Base-by-base conservation (phyloP, 495 filamentous ascomycete species). In the Aspergillus ellipticus region DNA sequence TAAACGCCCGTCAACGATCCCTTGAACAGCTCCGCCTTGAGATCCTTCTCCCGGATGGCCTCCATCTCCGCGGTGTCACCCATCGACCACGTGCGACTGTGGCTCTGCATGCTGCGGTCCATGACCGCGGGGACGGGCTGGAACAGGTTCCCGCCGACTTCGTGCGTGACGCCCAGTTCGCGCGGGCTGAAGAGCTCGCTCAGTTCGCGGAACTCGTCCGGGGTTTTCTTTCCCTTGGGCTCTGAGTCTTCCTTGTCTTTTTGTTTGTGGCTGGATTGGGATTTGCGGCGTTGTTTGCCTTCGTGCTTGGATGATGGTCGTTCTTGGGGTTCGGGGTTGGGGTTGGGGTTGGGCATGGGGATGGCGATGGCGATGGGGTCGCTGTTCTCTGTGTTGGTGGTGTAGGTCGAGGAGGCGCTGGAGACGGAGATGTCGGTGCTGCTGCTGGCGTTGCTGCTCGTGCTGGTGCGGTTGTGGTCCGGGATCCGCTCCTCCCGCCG, bases 151-250 rank as follows among this genome's bases (percentile, higher is more conserved):
- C 69, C 66, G 13, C 71, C 71, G 22, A 68, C 50, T 7, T 69
- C 62, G 22, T 75, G 68, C 9, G 83, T 70, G 11, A 70, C 75
- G 16, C 77, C 74, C 37, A 84, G 63, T 58, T 87, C 84, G 0
- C 73, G 66, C 0, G 75, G 68, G 64, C 81, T 84, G 62, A 87
- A 78, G 49, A 83, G 78, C 57, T 84, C 77, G 45, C 73, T 73
- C 22, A 86, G 66, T 51, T 84, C 74, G 56, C 79, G 78, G 58
- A 88, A 83, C 37, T 73, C 66, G 41, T 68, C 58, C 10, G 5
- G 47, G 11, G 50, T 42, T 39, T 9, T 29, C 19, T 42, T n/a
- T n/a, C n/a, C n/a, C n/a, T n/a, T n/a, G n/a, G n/a, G n/a, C n/a
- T n/a, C n/a, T n/a, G n/a, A n/a, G n/a, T n/a, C n/a, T n/a, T n/a